Percentiles rank a stretch among this genome's conserved stretches.
Evolutionary conservation across 2,329 filamentous ascomycete genomes (phyloP).

Genomic region (Aureobasidium zeae): DNA sequence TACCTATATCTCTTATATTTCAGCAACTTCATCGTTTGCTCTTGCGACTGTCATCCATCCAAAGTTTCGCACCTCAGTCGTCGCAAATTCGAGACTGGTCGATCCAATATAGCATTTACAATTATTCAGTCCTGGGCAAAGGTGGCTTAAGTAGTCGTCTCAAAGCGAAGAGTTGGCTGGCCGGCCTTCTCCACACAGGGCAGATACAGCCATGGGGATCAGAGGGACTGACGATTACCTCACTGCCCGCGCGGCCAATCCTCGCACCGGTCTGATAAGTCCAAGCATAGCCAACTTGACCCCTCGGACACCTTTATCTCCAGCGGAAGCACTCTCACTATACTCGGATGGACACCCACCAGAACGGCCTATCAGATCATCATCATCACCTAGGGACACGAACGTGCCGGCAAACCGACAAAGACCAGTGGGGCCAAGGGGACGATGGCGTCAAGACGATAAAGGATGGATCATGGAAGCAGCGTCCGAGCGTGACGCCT

Average conservation of each 20-base stretch:
- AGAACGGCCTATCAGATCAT: not conserved
- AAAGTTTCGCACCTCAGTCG: not conserved
- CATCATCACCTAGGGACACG: not conserved
- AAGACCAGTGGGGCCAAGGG: conserved; percentile 2
- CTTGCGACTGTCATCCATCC: not conserved
- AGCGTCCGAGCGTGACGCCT: conserved; percentile 14
- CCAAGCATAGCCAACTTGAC: conserved; percentile 22
- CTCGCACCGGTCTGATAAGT: conserved; percentile 27
- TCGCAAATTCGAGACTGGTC: not conserved
- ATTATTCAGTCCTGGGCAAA: not conserved
- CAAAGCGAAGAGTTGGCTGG: too few relatives aligned
- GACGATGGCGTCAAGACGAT: conserved; percentile 16
- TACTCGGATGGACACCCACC: conserved; percentile 9
- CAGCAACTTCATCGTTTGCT: conserved; percentile 11
- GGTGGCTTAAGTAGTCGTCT: too few relatives aligned
- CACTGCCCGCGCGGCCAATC: conserved; percentile 28
- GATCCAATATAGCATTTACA: not conserved
- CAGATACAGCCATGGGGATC: conserved; percentile 22
- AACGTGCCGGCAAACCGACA: not conserved
- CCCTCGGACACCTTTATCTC: conserved; percentile 23
- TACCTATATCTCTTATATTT: not conserved
- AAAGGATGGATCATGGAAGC: conserved; percentile 21
- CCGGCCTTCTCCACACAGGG: not conserved
- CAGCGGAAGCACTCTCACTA: conserved; percentile 25
- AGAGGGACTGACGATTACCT: conserved; percentile 31